Conservation (phyloP, 768 basidiomycete genomes). For the Leucocoprinus leucothites region DNA sequence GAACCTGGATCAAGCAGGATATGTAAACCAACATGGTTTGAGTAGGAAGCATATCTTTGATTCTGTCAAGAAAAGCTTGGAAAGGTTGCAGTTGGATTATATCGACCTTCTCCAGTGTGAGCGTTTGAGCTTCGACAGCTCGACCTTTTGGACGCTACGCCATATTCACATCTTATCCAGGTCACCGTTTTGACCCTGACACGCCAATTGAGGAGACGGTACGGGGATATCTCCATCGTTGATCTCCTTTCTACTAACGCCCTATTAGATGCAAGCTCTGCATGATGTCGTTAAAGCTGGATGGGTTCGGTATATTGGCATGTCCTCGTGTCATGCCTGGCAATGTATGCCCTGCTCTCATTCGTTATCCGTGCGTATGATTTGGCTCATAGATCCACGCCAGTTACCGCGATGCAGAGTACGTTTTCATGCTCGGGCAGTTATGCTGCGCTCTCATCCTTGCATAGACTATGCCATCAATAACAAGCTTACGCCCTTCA, state of each 20-base stretch:
- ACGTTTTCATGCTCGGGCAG: conserved; percentile 7
- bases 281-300: conserved; percentile 65
- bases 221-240: not conserved
- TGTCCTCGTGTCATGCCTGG: conserved; percentile 53
- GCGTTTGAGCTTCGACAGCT: conserved; percentile 14
- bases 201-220: conserved; percentile 60
- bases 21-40: conserved; percentile 50
- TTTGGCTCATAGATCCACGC: not conserved
- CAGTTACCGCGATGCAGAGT: conserved; percentile 57
- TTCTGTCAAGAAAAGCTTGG: conserved; percentile 56
- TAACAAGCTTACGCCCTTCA: conserved; percentile 55
- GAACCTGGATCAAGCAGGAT: conserved; percentile 40
- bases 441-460: not conserved
- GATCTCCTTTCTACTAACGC: not conserved
- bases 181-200: conserved; percentile 54
- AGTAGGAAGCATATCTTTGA: conserved; percentile 70
- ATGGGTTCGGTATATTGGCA: conserved; percentile 58
- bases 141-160: conserved; percentile 15
- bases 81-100: conserved; percentile 72
- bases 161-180: conserved; percentile 29
- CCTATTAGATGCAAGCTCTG: conserved; percentile 56
- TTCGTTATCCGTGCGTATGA: not conserved
- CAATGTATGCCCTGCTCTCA: conserved; percentile 37
- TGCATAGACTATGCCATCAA: conserved; percentile 53
- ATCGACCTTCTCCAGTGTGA: conserved; percentile 72